phyloP scores from a whole-genome alignment of 2,329 filamentous ascomycete genomes.

The Xylariales sp. region DNA sequence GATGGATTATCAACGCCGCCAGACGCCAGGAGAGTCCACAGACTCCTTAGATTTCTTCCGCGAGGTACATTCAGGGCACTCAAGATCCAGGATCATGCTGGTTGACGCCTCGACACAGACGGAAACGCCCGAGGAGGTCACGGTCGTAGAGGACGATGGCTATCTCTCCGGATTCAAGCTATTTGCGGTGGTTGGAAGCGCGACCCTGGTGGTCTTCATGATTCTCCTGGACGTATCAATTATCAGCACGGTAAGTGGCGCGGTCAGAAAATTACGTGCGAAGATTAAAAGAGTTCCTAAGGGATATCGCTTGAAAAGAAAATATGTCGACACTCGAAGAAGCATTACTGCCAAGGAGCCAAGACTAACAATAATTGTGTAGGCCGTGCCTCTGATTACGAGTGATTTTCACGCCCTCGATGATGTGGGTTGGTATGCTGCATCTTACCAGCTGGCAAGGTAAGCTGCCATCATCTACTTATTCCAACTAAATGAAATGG shows the following conservation, averaged over 20 bases:
- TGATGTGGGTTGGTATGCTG: slow-evolving; percentile 12
- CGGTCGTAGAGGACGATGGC: slow-evolving; percentile 13
- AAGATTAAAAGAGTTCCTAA: no score
- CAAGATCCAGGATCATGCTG: no score
- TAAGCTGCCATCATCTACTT: background rate
- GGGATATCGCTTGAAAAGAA: no score
- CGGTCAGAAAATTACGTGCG: no score
- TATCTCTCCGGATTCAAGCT: slow-evolving; percentile 22
- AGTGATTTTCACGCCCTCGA: slow-evolving; percentile 10
- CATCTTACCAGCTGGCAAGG: slow-evolving; percentile 10
- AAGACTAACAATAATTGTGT: no score
- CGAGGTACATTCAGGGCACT: no score
- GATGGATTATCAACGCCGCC: background rate
- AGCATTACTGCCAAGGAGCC: no score
- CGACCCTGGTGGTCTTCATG: slow-evolving; percentile 40
- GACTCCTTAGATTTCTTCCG: slow-evolving; percentile 1
- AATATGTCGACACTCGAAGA: no score
- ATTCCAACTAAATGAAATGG: no score
- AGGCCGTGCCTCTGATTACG: slow-evolving; percentile 11
- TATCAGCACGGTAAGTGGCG: slow-evolving; percentile 42
- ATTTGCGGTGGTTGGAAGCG: slow-evolving; percentile 18
- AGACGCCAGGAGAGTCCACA: background rate
- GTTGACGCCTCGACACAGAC: background rate
- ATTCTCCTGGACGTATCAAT: slow-evolving; percentile 50
- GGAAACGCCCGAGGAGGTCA: background rate